phyloP scores from a whole-genome alignment of 495 filamentous ascomycete genomes.

The Penicillium argentinense region DNA sequence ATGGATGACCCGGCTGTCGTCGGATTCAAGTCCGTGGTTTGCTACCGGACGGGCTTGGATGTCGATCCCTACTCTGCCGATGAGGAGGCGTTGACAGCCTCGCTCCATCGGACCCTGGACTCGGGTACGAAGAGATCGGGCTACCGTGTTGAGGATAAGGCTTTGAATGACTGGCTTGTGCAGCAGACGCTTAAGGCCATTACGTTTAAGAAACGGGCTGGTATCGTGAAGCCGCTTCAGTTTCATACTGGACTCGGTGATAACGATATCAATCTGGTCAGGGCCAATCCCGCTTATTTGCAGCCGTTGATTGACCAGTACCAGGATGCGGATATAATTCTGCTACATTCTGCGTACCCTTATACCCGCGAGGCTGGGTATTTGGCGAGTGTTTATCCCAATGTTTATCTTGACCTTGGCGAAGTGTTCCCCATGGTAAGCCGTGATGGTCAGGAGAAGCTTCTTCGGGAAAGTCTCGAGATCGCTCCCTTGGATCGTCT shows the following conservation, averaged over 20 bases:
- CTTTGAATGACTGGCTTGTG: conserved; percentile 66
- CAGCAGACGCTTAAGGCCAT: conserved; percentile 43
- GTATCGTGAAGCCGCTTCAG: conserved; percentile 69
- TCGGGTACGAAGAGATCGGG: conserved; percentile 23
- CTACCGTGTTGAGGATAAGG: conserved; percentile 60
- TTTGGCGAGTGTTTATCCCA: conserved; percentile 74
- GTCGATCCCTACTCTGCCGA: conserved; percentile 31
- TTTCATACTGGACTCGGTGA: conserved; percentile 89
- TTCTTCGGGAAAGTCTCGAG: conserved; percentile 74
- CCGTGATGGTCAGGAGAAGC: conserved; percentile 71
- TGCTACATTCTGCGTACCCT: conserved; percentile 83
- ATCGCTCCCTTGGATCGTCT: conserved; percentile 74
- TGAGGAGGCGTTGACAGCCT: conserved; percentile 28
- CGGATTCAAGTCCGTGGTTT: conserved; percentile 83
- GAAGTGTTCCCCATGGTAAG: conserved; percentile 85
- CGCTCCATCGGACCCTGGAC: conserved; percentile 32
- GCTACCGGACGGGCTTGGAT: conserved; percentile 76
- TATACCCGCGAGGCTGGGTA: conserved; percentile 83
- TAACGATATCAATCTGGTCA: conserved; percentile 70
- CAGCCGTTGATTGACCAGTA: conserved; percentile 72
- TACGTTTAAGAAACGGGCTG: conserved; percentile 16
- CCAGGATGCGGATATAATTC: conserved; percentile 68
- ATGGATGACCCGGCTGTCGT: conserved; percentile 67
- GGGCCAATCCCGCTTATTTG: conserved; percentile 74
- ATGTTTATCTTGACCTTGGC: conserved; percentile 84